Percentiles rank a stretch among this genome's conserved stretches.
Conservation (phyloP, 2,329 filamentous ascomycete genomes). For the Penicillium sp. region DNA sequence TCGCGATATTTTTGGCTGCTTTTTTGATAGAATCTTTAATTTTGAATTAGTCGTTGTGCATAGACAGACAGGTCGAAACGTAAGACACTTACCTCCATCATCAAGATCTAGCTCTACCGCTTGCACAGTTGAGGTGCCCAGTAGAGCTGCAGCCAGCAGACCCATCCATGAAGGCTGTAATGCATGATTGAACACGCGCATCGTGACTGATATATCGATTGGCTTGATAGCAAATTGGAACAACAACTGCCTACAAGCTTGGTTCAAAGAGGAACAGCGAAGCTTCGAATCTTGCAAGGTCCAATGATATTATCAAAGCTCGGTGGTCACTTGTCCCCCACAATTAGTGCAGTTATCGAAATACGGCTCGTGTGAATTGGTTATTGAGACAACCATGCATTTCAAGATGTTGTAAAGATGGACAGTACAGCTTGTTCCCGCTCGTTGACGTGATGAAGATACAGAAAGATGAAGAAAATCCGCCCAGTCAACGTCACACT, state of each 20-base stretch:
- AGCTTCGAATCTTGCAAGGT: background rate
- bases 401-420: background rate
- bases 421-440: background rate
- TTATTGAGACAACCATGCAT: background rate
- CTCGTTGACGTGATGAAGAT: background rate
- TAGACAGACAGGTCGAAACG: background rate
- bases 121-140: slow-evolving; percentile 14
- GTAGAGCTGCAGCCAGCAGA: slow-evolving; percentile 13
- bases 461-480: background rate
- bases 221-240: background rate
- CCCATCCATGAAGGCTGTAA: slow-evolving; percentile 18
- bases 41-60: background rate
- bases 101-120: slow-evolving; percentile 20
- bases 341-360: background rate
- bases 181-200: slow-evolving; percentile 12
- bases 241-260: background rate
- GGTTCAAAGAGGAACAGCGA: background rate
- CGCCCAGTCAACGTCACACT: background rate
- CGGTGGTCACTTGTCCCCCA: background rate
- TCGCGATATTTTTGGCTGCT: slow-evolving; percentile 45
- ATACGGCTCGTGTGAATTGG: too few species aligned
- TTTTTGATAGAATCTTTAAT: slow-evolving; percentile 47
- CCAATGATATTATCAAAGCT: background rate
- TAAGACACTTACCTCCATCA: slow-evolving; percentile 8
- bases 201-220: background rate